phyloP scores from a whole-genome alignment of 2,329 filamentous ascomycete species.

The Corinectria fuckeliana region DNA sequence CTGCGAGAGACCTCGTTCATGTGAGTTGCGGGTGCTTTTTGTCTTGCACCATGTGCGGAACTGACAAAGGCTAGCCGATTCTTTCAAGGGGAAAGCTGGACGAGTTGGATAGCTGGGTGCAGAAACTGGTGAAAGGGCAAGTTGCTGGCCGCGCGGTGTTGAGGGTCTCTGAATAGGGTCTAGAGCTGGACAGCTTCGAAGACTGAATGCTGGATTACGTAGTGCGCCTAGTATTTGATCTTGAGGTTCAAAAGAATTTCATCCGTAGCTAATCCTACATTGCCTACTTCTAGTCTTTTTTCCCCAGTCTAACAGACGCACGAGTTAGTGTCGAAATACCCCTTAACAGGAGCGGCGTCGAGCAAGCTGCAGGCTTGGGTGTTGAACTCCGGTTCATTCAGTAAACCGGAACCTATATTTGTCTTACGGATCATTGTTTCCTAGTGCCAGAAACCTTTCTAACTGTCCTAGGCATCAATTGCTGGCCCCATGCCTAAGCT shows the following conservation, averaged over 20 bases:
- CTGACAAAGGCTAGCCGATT: constrained; percentile 25
- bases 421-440: too few relatives aligned
- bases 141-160: constrained; percentile 34
- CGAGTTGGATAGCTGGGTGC: constrained; percentile 31
- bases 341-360: too few relatives aligned
- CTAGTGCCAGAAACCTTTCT: too few relatives aligned
- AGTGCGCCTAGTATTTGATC: too few relatives aligned
- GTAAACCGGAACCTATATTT: too few relatives aligned
- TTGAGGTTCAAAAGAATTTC: neutral
- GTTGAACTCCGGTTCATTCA: too few relatives aligned
- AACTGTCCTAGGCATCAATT: neutral
- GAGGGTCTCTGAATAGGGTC: constrained; percentile 20
- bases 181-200: neutral
- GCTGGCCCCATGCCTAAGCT: neutral
- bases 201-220: neutral
- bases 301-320: too few relatives aligned
- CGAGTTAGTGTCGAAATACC: too few relatives aligned
- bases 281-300: neutral
- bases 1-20: constrained; percentile 29
- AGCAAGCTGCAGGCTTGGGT: too few relatives aligned
- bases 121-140: constrained; percentile 31
- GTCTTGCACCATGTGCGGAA: constrained; percentile 6
- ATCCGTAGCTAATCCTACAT: neutral
- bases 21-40: constrained; percentile 14
- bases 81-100: constrained; percentile 34